Conservation (phyloP, 176 grass and related monocot genomes). For the Oryza officinalis region DNA sequence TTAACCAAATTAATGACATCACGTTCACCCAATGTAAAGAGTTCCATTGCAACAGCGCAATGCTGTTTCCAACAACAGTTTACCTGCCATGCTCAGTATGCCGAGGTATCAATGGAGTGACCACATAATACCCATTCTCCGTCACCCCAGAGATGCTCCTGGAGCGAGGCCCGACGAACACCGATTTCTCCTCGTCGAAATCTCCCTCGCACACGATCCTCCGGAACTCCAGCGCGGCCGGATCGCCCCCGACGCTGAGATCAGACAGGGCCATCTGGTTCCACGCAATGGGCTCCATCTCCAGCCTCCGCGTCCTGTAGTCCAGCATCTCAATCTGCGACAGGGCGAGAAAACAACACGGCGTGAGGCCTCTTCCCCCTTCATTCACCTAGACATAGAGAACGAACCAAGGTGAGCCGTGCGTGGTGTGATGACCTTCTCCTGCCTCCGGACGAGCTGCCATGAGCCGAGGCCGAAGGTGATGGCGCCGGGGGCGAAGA, state of each 20-base stretch:
- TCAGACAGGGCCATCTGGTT: constrained; percentile 47
- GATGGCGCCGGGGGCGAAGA: constrained; percentile 92
- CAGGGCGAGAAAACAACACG: constrained; percentile 11
- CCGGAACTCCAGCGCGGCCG: constrained; percentile 67
- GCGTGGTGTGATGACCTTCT: constrained; percentile 66
- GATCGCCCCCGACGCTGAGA: constrained; percentile 29
- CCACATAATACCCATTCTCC: constrained; percentile 94
- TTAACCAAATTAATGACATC: constrained; percentile 14
- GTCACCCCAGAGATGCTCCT: constrained; percentile 91
- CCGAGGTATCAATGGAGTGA: constrained; percentile 73
- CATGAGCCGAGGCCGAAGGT: constrained; percentile 95
- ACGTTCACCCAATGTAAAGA: neutral
- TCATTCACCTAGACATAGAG: neutral
- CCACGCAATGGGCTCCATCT: constrained; percentile 76
- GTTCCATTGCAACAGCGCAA: neutral
- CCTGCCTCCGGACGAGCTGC: constrained; percentile 92
- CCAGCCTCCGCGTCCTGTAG: constrained; percentile 81
- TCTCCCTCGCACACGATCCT: constrained; percentile 75
- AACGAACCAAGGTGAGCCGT: neutral
- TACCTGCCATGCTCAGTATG: constrained; percentile 55
- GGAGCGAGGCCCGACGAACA: constrained; percentile 85
- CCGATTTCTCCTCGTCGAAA: constrained; percentile 67
- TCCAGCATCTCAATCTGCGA: constrained; percentile 93
- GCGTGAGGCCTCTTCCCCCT: constrained; percentile 2
- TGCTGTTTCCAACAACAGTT: constrained; percentile 33